A percentile compares a stretch with the other conserved stretches of the same genome.
Conservation (phyloP, 1,139 yeast species). For the Taphrina deformans region DNA sequence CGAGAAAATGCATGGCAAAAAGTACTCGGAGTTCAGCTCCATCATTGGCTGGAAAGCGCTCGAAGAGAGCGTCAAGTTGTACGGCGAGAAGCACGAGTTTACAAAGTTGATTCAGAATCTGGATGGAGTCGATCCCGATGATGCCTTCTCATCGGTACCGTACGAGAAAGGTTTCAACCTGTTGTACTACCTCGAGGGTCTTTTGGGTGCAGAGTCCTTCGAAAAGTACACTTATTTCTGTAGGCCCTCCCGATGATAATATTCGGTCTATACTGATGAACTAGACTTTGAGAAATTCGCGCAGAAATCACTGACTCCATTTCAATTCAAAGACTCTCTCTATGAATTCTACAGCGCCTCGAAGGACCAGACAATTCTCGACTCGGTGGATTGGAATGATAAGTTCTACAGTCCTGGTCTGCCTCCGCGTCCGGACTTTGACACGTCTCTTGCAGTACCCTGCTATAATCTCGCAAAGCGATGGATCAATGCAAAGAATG, state of each 20-base stretch:
- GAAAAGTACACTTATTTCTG: slow-evolving; percentile 75
- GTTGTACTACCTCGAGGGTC: slow-evolving; percentile 67
- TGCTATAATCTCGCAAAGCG: slow-evolving; percentile 64
- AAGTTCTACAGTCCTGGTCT: slow-evolving; percentile 83
- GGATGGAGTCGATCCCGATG: slow-evolving; percentile 74
- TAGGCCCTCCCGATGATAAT: neutral
- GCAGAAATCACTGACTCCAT: slow-evolving; percentile 72
- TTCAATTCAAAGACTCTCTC: slow-evolving; percentile 72
- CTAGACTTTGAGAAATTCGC: slow-evolving; percentile 64
- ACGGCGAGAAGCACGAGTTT: slow-evolving; percentile 51
- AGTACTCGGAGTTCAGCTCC: slow-evolving; percentile 74
- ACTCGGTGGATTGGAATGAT: slow-evolving; percentile 74
- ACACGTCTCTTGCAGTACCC: slow-evolving; percentile 72
- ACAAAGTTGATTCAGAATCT: slow-evolving; percentile 33
- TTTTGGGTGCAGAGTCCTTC: slow-evolving; percentile 59
- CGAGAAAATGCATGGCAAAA: slow-evolving; percentile 74
- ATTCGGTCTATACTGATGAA: neutral
- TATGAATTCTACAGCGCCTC: slow-evolving; percentile 54
- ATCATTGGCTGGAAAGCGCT: slow-evolving; percentile 88
- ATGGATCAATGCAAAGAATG: slow-evolving; percentile 54
- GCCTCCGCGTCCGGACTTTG: slow-evolving; percentile 78
- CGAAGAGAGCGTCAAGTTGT: slow-evolving; percentile 60
- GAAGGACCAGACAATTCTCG: slow-evolving; percentile 51
- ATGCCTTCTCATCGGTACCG: slow-evolving; percentile 82
- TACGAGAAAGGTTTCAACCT: slow-evolving; percentile 71